These are phyloP conservation scores for Neurospora sp. DNA, from an alignment of 495 filamentous ascomycete genomes.

Conservation along the genomic window DNA sequence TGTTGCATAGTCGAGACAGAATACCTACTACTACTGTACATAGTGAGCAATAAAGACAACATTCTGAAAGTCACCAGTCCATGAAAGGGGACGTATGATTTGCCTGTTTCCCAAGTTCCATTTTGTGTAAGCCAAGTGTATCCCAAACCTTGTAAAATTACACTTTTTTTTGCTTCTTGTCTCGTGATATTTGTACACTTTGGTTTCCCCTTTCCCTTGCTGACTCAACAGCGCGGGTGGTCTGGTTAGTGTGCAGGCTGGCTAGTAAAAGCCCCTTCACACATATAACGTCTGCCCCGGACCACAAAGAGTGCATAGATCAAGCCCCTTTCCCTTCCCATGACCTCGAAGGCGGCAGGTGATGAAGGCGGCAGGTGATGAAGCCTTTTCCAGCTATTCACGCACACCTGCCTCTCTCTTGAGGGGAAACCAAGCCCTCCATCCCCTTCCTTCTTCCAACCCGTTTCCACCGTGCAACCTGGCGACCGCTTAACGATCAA, in stretches of 20 bases:
- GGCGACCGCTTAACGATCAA: not conserved
- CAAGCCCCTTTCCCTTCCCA: not conserved
- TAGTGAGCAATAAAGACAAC: not conserved
- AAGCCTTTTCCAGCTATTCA: not conserved
- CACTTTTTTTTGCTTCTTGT: not conserved
- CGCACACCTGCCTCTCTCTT: not conserved
- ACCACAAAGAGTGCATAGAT: not conserved
- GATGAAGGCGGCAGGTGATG: too few relatives aligned
- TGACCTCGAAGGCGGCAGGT: not conserved
- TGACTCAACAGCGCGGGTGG: not conserved
- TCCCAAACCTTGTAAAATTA: not conserved
- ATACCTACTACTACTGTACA: not conserved
- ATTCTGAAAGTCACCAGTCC: not conserved
- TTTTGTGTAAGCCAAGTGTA: not conserved
- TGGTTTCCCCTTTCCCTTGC: not conserved
- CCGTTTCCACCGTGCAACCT: not conserved
- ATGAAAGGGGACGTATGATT: not conserved
- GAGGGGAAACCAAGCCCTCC: not conserved
- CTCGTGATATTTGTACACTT: not conserved
- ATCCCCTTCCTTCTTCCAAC: not conserved
- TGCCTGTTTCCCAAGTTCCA: not conserved
- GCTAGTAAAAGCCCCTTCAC: not conserved
- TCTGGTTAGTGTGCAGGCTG: not conserved
- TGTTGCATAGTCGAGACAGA: not conserved
- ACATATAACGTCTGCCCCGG: not conserved